Base-by-base conservation (phyloP, 1,139 yeast species). In the Taphrina confusa region DNA sequence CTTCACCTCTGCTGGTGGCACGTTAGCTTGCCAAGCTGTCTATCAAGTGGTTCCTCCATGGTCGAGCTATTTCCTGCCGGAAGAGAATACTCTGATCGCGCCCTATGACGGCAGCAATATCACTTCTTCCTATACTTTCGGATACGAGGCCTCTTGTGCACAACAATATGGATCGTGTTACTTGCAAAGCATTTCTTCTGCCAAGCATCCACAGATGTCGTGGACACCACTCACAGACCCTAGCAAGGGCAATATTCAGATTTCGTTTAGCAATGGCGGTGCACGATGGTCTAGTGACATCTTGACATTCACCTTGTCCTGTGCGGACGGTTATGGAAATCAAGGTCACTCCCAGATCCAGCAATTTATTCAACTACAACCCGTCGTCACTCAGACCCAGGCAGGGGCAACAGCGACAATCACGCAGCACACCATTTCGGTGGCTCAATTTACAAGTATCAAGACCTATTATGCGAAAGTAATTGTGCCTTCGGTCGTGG, bases 161-260 rank as follows among this genome's bases (percentile, higher is more conserved):
- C 39, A 34, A n/a, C 39, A 34, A 34, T 34, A 34, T n/a, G 39
- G 39, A 11, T 34, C 39, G 39, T 34, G 39, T n/a, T 34, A 34
- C 16, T n/a, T 34, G 39, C 16, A 34, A n/a, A 34, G 39, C 16
- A n/a, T 34, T 11, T 16, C 16, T n/a, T 34, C 39, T 11, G 39
- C 39, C 14, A 34, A 34, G 9, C n/a, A 34, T 6, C 39, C 39
- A 11, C 14, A n/a, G 9, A 34, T 34, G 39, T 11, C 39, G 2
- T 34, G 39, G 39, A 9, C n/a, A 34, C 39, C 39, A 11, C 16
- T 34, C 18, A 34, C 39, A 8, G 39, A 34, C 16, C 18, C 39
- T n/a, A n/a, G 39, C 16, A 34, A 34, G 14, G 16, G 39, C 16
- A 34, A 34, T n/a, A n/a, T 34, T 2, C n/a, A 34, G 14, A 3